Percentiles rank a stretch among this genome's conserved stretches.
phyloP scores from a whole-genome alignment of 2,329 filamentous ascomycete genomes.

The Botrytis elliptica region DNA sequence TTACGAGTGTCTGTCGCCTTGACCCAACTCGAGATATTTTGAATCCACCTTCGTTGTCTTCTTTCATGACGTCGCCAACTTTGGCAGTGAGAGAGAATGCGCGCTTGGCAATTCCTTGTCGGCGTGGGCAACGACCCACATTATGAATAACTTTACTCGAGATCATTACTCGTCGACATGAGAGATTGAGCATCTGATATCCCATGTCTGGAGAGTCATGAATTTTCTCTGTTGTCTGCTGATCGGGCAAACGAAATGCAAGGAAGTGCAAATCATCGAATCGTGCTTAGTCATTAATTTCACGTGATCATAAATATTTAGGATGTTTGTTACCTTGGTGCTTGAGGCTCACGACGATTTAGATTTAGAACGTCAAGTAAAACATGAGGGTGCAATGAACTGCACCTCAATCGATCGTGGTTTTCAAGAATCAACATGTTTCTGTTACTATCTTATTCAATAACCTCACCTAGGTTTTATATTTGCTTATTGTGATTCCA shows the following conservation, averaged over 20 bases:
- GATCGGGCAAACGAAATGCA: too few species aligned
- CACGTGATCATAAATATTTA: not conserved
- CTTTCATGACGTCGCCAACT: not conserved
- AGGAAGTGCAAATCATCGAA: not conserved
- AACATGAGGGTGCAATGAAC: not conserved
- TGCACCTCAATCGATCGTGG: not conserved
- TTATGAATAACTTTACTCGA: not conserved
- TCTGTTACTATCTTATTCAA: not conserved
- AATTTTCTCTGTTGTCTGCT: not conserved
- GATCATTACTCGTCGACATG: constrained; percentile 6
- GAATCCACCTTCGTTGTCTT: not conserved
- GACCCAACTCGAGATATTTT: not conserved
- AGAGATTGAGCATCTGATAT: constrained; percentile 3
- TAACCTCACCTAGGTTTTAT: not conserved
- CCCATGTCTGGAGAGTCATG: constrained; percentile 13
- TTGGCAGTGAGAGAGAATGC: constrained; percentile 1
- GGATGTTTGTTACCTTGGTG: not conserved
- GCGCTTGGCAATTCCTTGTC: not conserved
- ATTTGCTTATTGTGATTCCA: constrained; percentile 7
- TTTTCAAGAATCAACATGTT: not conserved
- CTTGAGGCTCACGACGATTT: not conserved
- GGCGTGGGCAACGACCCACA: not conserved
- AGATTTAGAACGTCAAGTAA: not conserved
- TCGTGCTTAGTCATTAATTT: not conserved
- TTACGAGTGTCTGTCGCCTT: not conserved